Evolutionary conservation across 805 yeast species (phyloP), one percentile per base, ranked within the genome.

Genomic region (Allodekkera sacchari): DNA sequence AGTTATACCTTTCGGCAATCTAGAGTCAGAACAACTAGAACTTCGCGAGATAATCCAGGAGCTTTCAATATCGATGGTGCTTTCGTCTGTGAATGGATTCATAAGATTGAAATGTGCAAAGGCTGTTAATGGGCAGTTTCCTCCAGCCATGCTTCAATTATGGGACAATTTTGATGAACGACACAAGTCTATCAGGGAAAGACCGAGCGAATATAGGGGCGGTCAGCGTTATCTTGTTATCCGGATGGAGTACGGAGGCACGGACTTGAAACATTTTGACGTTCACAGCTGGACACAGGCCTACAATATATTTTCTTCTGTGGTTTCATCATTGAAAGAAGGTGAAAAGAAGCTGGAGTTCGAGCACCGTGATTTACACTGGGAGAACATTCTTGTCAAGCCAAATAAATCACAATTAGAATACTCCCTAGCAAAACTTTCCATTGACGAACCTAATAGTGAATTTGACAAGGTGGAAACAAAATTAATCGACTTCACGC

Each of bases 291-390:
- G 68, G 67, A 40, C 41, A 9, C 59, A 59, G 35, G 60, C 66
- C 3, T 42, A 43, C 27, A 46, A 47, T 7, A 64, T 80, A 1
- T 76, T 80, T 42, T 68, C 76, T 72, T 64, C 64, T 38, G 55
- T 74, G 17, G 73, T 63, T 2, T 50, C 57, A n/a, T 52, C 63
- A 4, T 52, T 80, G 17, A 64, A 69, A 17, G 53, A 53, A 7
- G 78, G 74, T 1, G 87, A 81, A 50, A 50, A 57, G 11, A 47
- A 55, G 22, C 57, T 59, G 37, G 61, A 66, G 38, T 79, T 79
- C 52, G 88, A 80, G 52, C 89, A 81, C 45, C 62, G 89, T 28
- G 83, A 80, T 50, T 52, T 81, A 36, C 80, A 76, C 39, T 64
- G 80, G 66, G 77, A 78, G 9, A 80, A 80, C 45, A 59, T 80